These are phyloP conservation scores for Lepidium didymum DNA, from an alignment of 345 rosid genomes.

Conservation along the genomic window DNA sequence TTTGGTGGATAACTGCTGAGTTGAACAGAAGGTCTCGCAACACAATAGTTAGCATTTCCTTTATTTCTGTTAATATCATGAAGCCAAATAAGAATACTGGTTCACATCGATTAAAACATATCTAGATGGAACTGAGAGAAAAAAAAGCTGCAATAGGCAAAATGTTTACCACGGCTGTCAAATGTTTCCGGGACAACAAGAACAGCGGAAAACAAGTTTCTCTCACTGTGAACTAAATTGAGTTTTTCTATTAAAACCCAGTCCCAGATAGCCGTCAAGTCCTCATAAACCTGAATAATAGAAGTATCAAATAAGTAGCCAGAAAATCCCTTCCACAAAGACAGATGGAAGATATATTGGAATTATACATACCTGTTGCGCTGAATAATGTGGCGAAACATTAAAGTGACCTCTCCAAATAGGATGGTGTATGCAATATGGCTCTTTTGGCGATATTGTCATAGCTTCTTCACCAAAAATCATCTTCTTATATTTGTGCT, in stretches of 20 bases:
- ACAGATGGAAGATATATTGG: not conserved
- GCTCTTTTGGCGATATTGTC: slow-evolving; percentile 67
- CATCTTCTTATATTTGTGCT: slow-evolving; percentile 40
- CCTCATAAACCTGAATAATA: slow-evolving; percentile 68
- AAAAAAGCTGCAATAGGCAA: not conserved
- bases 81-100: slow-evolving; percentile 10
- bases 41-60: slow-evolving; percentile 67
- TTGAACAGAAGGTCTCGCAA: slow-evolving; percentile 67
- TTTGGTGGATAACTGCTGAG: slow-evolving; percentile 96
- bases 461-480: slow-evolving; percentile 90
- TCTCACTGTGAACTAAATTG: slow-evolving; percentile 55
- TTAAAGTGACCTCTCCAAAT: slow-evolving; percentile 93
- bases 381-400: slow-evolving; percentile 64
- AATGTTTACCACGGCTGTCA: slow-evolving; percentile 66
- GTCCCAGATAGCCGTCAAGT: slow-evolving; percentile 76
- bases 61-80: slow-evolving; percentile 57
- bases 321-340: not conserved
- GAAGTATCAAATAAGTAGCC: not conserved
- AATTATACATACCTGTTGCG: slow-evolving; percentile 58
- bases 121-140: not conserved
- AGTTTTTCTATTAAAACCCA: slow-evolving; percentile 73
- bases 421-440: slow-evolving; percentile 67
- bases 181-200: slow-evolving; percentile 84
- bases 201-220: slow-evolving; percentile 65
- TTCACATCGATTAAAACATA: not conserved